Conservation (phyloP, 2,329 filamentous ascomycete species). For the Trichoderma citrinoviride region DNA sequence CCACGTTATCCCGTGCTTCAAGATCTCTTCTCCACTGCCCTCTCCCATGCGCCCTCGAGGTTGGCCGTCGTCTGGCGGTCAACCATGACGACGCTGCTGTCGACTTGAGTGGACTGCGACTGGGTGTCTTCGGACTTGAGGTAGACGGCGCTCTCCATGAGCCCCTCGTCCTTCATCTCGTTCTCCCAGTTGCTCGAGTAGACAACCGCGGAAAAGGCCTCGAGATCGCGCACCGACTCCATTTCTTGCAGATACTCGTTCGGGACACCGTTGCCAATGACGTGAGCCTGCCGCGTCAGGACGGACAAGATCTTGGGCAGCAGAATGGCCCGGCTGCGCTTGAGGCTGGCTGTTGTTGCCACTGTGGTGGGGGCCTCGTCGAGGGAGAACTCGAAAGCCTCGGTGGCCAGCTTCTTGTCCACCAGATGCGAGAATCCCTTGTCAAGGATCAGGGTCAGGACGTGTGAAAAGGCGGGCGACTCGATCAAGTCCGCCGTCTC, state of each 20-base stretch:
- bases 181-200: constrained; percentile 81
- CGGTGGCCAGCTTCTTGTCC: constrained; percentile 74
- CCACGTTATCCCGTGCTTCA: background rate
- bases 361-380: constrained; percentile 37
- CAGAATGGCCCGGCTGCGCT: constrained; percentile 59
- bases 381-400: constrained; percentile 65
- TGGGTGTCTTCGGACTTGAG: constrained; percentile 31
- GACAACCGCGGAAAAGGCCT: constrained; percentile 82
- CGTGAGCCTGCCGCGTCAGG: constrained; percentile 85
- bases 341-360: constrained; percentile 51
- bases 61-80: constrained; percentile 44
- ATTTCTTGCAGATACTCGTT: constrained; percentile 72
- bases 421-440: constrained; percentile 81
- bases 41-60: constrained; percentile 70
- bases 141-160: constrained; percentile 40
- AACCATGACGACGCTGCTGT: constrained; percentile 56
- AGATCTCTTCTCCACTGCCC: constrained; percentile 45
- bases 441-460: constrained; percentile 83
- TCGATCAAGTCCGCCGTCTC: constrained; percentile 96
- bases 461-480: constrained; percentile 84
- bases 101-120: constrained; percentile 29
- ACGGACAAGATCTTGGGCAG: constrained; percentile 88
- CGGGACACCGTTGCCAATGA: constrained; percentile 74
- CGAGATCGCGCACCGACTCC: constrained; percentile 71
- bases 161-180: constrained; percentile 54